Evolutionary conservation across 495 filamentous ascomycete genomes (phyloP), one percentile per base, ranked within the genome.

Genomic region (Friedmanniomyces endolithicus): DNA sequence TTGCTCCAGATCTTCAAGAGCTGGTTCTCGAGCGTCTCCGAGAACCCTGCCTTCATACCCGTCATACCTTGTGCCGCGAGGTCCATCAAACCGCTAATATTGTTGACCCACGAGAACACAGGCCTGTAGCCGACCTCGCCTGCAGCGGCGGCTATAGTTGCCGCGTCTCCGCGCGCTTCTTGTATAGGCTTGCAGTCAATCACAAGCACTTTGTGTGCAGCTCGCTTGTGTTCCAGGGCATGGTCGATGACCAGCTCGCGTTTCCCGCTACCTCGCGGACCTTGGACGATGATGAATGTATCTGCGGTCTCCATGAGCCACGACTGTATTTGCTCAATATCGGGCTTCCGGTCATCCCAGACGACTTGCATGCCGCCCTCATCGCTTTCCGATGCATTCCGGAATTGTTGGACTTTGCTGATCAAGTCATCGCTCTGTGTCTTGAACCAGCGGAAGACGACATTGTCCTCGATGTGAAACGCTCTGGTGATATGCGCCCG

Each of bases 51-150:
- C 63, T 95, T 95, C 44, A 89, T 85, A 12, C 92, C 92, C 35
- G 94, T 94, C 34, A 90, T 89, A 56, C 92, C 86, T 62, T 96
- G 90, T 16, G 90, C 85, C 17, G 89, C 92, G 40, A 98, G 78
- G 60, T 98, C 92, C 57, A 95, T 75, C 58, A 95, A 75, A 65
- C 87, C 94, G 67, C 85, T 94, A 53, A 96, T 78, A 58, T 82
- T 95, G 67, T 98, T 98, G 73, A 92, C 83, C 86, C 88, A 98
- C 0, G 86, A 90, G 67, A 98, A 98, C 7, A 98, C 78, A 0
- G 92, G 92, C 1, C 88, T 75, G 62, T 97, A 98, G 37, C 92
- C 92, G 52, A 97, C 92, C 62, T 90, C 79, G 6, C 71, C 67
- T 1, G 94, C 94, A 1, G 88, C 85, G 46, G 85, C 82, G 52